Evolutionary conservation across 768 basidiomycete genomes (phyloP).

Genomic region (Cytidiella melzeri): DNA sequence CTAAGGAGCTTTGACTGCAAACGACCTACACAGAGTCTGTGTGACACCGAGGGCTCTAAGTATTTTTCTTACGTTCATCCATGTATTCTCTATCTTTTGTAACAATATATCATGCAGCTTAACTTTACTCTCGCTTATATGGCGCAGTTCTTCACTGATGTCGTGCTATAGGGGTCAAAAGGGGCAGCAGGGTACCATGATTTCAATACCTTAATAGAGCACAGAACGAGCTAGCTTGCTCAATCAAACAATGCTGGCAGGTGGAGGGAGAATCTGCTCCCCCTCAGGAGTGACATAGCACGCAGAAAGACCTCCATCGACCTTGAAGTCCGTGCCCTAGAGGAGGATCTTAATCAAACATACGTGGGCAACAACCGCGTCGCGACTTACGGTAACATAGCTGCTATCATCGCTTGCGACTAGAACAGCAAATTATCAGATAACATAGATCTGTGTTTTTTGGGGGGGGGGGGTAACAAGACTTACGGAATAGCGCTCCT

Average conservation of each 20-base stretch:
- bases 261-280: constrained; percentile 66
- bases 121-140: background rate
- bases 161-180: too few relatives aligned
- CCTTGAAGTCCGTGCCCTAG: constrained; percentile 88
- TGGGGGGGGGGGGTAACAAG: background rate
- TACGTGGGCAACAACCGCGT: background rate
- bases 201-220: background rate
- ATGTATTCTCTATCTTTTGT: too few relatives aligned
- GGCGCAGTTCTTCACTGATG: constrained; percentile 5
- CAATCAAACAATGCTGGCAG: constrained; percentile 49
- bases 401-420: constrained; percentile 95
- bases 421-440: constrained; percentile 21
- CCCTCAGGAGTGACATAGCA: constrained; percentile 91
- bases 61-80: too few relatives aligned
- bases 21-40: too few relatives aligned
- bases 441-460: background rate
- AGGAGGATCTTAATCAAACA: constrained; percentile 2
- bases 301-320: constrained; percentile 89
- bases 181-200: too few relatives aligned
- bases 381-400: constrained; percentile 77
- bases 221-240: too few relatives aligned
- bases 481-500: constrained; percentile 88
- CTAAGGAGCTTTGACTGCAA: too few relatives aligned
- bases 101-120: too few relatives aligned
- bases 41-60: too few relatives aligned